These are phyloP conservation scores for Cladophialophora immunda DNA, from an alignment of 2,329 filamentous ascomycete species.

Conservation along the genomic window DNA sequence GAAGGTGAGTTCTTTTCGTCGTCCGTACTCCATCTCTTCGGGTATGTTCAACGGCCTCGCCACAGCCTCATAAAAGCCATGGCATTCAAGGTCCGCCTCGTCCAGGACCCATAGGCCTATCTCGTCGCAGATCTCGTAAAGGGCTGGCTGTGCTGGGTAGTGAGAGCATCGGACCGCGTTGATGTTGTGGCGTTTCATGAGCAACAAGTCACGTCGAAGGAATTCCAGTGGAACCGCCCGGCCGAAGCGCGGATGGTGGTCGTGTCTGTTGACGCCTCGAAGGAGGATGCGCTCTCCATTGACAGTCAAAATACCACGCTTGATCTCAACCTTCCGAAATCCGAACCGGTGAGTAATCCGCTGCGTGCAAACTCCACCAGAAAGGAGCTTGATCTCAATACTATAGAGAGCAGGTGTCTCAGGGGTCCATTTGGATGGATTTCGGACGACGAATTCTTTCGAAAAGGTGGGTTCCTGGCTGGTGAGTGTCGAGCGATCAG, in stretches of 20 bases:
- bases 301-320: constrained; percentile 57
- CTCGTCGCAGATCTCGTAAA: constrained; percentile 47
- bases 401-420: constrained; percentile 55
- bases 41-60: background rate
- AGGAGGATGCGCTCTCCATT: constrained; percentile 70
- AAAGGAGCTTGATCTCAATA: constrained; percentile 7
- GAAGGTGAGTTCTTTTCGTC: constrained; percentile 24
- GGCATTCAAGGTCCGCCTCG: constrained; percentile 50
- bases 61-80: constrained; percentile 44
- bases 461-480: background rate
- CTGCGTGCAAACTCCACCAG: background rate
- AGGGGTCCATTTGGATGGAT: constrained; percentile 74
- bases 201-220: constrained; percentile 67
- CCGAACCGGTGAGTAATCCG: constrained; percentile 56
- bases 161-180: constrained; percentile 75
- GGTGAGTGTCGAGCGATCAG: background rate
- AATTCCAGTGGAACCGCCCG: constrained; percentile 70
- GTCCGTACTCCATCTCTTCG: constrained; percentile 20
- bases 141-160: constrained; percentile 63
- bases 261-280: constrained; percentile 74
- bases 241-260: constrained; percentile 71
- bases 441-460: background rate
- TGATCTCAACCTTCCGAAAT: constrained; percentile 71
- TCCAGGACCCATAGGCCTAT: constrained; percentile 50
- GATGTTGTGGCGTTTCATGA: constrained; percentile 76